Evolutionary conservation across 1,284 basidiomycete species (phyloP), one percentile per base, ranked within the genome.

Genomic region (Earliella scabrosa): DNA sequence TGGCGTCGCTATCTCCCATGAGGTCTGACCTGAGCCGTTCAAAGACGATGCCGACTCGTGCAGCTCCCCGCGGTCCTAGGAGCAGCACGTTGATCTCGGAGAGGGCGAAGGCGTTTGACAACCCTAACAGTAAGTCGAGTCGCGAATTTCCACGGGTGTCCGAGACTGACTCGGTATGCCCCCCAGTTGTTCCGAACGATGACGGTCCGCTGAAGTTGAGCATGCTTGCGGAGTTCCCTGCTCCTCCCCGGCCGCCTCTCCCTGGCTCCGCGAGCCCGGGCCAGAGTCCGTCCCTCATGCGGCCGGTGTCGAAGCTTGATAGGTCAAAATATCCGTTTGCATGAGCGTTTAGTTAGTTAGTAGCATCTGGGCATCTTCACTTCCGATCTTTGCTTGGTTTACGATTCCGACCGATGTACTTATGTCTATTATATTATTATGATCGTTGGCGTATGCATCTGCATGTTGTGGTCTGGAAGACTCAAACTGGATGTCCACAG

Each of bases 1-100:
- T n/a, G n/a, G n/a, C n/a, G 18, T 59, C 60, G n/a, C n/a, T 56
- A 7, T 20, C 53, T 16, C 48, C 36, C 18, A 14, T 31, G 27
- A 43, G 52, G 21, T 21, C 57, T 11, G 48, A 62, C 23, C 61
- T 66, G 10, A 58, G 61, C 40, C 61, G 64, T 29, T 65, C 66
- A 31, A 64, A 63, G 43, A 68, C 64, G 7, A 47, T 63, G 63
- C 64, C 58, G 21, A 45, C 46, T 3, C 47, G 60, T 8, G 61
- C 58, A n/a, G 58, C 57, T 18, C 56, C 54, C 14, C 60, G 54
- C 38, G 59, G 64, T 26, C 59, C 61, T 11, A 63, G 79, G 53
- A 77, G 81, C 51, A 85, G 82, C 58, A 52, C 52, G 14, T 50
- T 82, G 47, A 80, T 86, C 23, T 64, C 81, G 7, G 82, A 82